Conservation (phyloP, 768 basidiomycete genomes). For the Epithele typhae region DNA sequence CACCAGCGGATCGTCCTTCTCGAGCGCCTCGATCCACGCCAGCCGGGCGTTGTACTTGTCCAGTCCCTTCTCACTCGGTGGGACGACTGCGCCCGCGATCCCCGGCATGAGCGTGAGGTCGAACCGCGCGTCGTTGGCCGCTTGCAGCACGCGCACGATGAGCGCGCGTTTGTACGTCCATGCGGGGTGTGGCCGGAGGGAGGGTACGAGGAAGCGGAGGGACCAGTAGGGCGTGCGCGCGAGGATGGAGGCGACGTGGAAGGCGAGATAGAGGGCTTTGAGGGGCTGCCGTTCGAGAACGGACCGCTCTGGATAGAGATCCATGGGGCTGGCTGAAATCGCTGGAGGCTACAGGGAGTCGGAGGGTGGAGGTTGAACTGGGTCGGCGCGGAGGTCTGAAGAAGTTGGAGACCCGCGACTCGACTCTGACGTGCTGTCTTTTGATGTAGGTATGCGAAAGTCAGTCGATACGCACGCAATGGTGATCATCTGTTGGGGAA, state of each 20-base stretch:
- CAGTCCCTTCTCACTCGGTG: neutral
- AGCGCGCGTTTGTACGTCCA: constrained; percentile 12
- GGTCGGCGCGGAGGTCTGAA: too few species aligned
- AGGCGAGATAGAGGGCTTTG: constrained; percentile 12
- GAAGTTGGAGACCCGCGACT: too few species aligned
- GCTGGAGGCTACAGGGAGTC: too few species aligned
- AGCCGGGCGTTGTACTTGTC: constrained; percentile 9
- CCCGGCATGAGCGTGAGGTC: too few species aligned
- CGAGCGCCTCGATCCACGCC: constrained; percentile 13
- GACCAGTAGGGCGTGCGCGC: constrained; percentile 10
- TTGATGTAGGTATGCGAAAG: too few species aligned
- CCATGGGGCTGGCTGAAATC: too few species aligned
- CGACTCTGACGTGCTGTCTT: too few species aligned
- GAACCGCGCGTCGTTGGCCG: neutral
- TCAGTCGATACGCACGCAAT: too few species aligned
- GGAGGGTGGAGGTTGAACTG: too few species aligned
- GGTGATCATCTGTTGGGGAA: too few species aligned
- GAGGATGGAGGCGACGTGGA: constrained; percentile 3
- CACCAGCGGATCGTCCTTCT: constrained; percentile 1
- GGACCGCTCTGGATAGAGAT: too few species aligned
- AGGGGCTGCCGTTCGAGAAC: constrained; percentile 15
- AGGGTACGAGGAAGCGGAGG: constrained; percentile 8
- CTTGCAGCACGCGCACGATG: constrained; percentile 1
- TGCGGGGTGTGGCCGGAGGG: constrained; percentile 4
- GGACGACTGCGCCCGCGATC: too few species aligned